Base-by-base conservation (phyloP, 2,329 filamentous ascomycete species). In the Ceratocystis smalleyi region DNA sequence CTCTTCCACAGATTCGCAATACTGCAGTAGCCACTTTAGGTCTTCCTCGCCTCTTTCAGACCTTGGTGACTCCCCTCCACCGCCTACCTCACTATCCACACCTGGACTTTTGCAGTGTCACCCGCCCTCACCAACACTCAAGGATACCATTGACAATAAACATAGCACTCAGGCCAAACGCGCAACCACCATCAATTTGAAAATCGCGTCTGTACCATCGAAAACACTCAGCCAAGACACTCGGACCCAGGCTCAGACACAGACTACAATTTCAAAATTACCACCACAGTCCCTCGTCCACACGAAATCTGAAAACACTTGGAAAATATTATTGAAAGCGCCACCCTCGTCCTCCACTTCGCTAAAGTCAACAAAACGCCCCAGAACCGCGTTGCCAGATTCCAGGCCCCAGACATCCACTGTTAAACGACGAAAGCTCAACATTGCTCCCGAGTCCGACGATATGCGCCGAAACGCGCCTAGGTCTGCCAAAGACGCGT, bases 1-100 rank as follows among this genome's bases (percentile, higher is more conserved):
- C n/a, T 49, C 47, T 24, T 49, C 47, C n/a, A 10, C 47, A 24
- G 19, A 19, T 4, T 47, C 59, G 30, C 40, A 60, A 35, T 43
- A 55, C 62, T 32, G 43, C 54, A n/a, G n/a, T 40, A 24, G 24
- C 43, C 24, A 51, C 5, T 82, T 79, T 49, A 72, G 75, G 12
- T 76, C 76, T 30, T 82, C 80, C 1, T 83, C 81, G 43, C 80
- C 81, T 43, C 76, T 83, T 51, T 83, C 81, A 1, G 71, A 77
- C 35, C 75, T 83, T 60, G 80, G 79, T 24, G 75, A 77, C 59
- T 81, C 81, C 24, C 81, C 81, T 1, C 80, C 79, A n/a, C 76
- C 78, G 54, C 71, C 74, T 47, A 68, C 72, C 22, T 69, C 72
- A 63, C 62, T 49, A 54, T 43, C 40, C n/a, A 51, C 10, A 6